Evolutionary conservation across 805 yeast genomes (phyloP).

Genomic region (Lipomyces sp.): DNA sequence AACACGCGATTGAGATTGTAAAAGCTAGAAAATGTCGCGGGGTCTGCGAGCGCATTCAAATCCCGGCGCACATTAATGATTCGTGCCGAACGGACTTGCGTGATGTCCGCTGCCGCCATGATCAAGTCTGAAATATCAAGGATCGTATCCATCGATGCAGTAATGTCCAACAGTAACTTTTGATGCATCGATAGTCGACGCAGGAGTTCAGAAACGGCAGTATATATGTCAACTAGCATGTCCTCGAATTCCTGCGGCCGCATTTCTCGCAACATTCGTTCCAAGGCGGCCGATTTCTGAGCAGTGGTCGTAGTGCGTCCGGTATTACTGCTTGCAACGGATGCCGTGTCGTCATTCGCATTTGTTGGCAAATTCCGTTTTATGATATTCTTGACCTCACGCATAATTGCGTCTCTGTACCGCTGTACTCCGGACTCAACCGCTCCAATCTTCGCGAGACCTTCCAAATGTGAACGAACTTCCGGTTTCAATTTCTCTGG

Average conservation of each 20-base stretch:
- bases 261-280: slow-evolving; percentile 62
- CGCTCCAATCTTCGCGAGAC: slow-evolving; percentile 50
- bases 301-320: slow-evolving; percentile 40
- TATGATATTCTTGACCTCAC: slow-evolving; percentile 75
- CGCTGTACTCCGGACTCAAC: slow-evolving; percentile 57
- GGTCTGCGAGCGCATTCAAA: slow-evolving; percentile 61
- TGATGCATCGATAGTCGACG: slow-evolving; percentile 78
- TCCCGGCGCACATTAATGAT: slow-evolving; percentile 78
- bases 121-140: slow-evolving; percentile 49
- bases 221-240: slow-evolving; percentile 65
- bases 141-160: slow-evolving; percentile 52
- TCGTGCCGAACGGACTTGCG: slow-evolving; percentile 78
- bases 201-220: slow-evolving; percentile 71
- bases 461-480: slow-evolving; percentile 57
- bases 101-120: slow-evolving; percentile 61
- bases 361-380: slow-evolving; percentile 62
- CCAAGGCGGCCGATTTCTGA: slow-evolving; percentile 50
- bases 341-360: slow-evolving; percentile 46
- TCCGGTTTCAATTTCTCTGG: slow-evolving; percentile 49
- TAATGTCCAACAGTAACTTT: slow-evolving; percentile 72
- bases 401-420: slow-evolving; percentile 70
- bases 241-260: slow-evolving; percentile 75
- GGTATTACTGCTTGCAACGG: slow-evolving; percentile 41
- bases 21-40: slow-evolving; percentile 67
- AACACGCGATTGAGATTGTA: slow-evolving; percentile 71